phyloP scores from a whole-genome alignment of 495 filamentous ascomycete species.

The Penicillium manginii region DNA sequence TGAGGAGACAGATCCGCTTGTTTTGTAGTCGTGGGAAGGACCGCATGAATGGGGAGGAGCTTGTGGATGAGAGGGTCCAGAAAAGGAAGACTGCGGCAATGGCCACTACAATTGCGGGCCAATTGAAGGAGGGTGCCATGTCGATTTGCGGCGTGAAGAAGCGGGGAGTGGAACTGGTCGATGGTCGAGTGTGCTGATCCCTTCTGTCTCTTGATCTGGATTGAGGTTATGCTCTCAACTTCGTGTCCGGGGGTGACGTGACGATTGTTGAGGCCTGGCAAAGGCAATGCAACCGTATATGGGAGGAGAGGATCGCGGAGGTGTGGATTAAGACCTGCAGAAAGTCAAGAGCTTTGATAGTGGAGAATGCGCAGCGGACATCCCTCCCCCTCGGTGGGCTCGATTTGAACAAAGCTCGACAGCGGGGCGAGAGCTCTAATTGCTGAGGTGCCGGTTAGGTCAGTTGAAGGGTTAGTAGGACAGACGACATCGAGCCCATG shows the following conservation, averaged over 20 bases:
- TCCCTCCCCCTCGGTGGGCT: conserved; percentile 13
- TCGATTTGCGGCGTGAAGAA: not conserved
- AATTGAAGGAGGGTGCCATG: conserved; percentile 23
- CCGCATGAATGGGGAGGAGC: conserved; percentile 62
- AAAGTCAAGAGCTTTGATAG: conserved; percentile 21
- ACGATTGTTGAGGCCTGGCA: not conserved
- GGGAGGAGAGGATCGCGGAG: conserved; percentile 4
- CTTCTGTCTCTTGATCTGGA: not conserved
- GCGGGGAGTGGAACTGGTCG: not conserved
- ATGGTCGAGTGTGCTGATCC: too few relatives aligned
- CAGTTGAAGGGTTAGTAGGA: not conserved
- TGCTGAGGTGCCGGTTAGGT: conserved; percentile 1
- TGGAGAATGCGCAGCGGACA: conserved; percentile 26
- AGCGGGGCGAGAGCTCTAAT: not conserved
- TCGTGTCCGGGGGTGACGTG: not conserved
- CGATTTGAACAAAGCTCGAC: not conserved
- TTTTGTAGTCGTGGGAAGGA: conserved; percentile 71
- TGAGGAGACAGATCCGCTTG: conserved; percentile 86
- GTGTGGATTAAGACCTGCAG: conserved; percentile 16
- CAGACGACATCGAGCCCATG: conserved; percentile 5
- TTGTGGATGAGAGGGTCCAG: conserved; percentile 56
- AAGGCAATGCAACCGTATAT: not conserved
- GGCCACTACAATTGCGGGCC: conserved; percentile 37
- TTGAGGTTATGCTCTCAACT: not conserved
- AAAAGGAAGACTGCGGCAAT: conserved; percentile 42